phyloP scores from a whole-genome alignment of 139 green algal species.

The Chlamydomonas schloesseri region DNA sequence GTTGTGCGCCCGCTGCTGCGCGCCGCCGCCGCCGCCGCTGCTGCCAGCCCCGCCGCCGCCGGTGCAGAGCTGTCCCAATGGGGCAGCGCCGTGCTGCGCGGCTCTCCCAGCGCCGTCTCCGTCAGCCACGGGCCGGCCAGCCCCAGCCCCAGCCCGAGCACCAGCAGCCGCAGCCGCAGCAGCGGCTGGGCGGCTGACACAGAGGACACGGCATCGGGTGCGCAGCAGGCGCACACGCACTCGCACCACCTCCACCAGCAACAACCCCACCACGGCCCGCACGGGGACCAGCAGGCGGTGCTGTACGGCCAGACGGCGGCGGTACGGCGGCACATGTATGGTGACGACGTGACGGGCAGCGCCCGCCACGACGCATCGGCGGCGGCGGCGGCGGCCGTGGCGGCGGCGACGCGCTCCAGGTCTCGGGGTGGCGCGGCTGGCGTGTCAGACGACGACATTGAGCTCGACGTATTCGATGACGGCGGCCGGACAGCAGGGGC shows the following conservation, averaged over 20 bases:
- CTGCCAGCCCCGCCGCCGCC: no score
- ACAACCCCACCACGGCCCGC: not conserved
- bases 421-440: no score
- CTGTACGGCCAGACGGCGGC: not conserved
- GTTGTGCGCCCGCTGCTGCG: no score
- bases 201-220: no score
- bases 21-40: no score
- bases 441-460: not conserved
- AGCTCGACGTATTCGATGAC: not conserved
- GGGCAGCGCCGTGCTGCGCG: not conserved
- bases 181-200: no score
- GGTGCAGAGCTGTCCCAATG: not conserved
- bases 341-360: not conserved
- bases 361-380: not conserved
- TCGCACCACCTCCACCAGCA: not conserved
- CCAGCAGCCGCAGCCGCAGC: not conserved
- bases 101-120: not conserved
- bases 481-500: no score
- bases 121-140: not conserved
- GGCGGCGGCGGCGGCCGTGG: not conserved
- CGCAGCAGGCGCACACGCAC: no score
- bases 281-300: slow-evolving; percentile 28
- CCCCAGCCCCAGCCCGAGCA: not conserved
- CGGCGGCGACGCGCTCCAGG: not conserved
- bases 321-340: not conserved